Base-by-base conservation (phyloP, 164 flowering plant genomes). In the Santalum album region DNA sequence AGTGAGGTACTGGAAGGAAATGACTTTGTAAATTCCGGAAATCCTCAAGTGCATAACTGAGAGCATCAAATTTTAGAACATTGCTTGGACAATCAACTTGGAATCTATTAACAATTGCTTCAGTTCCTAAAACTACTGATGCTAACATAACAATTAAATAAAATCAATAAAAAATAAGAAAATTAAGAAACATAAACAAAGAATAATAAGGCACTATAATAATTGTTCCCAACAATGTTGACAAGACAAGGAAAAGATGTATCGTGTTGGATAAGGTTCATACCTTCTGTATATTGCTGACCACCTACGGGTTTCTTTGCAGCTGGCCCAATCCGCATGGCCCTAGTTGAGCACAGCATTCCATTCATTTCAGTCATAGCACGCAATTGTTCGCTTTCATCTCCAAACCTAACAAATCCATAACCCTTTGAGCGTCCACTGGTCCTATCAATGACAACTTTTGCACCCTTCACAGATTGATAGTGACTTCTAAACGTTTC, bases 301-400 rank as follows among this genome's bases (percentile, higher is more conserved):
- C 52, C 63, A 61, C 63, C 68, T 50, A 67, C 66, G 52, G 76
- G 61, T 57, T 84, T 86, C 71, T 92, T 92, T 43, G 72, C 77
- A 56, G 99, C 96, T 10, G 90, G 85, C 1, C 99, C 99, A 65
- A 80, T 78, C 40, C 96, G 67, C 94, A 86, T 88, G 15, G 89
- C 82, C 71, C 96, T 77, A 1, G 82, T 77, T 20, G 96, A 88
- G 51, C 87, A 83, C 27, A 68, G 65, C 55, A 51, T 60, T 26
- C 98, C 98, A 63, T 87, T 87, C 99, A 92, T 92, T 63, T 89
- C 91, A 55, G 66, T 70, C 96, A 92, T 84, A 14, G 99, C 90
- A 15, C 90, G 85, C 58, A 74, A 0, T 48, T 89, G 96, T 51
- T 91, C 98, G 53, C 60, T 65, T 69, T 88, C 98, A 77, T 88